phyloP scores from a whole-genome alignment of 768 basidiomycete species.

The Dentipellis sp. region DNA sequence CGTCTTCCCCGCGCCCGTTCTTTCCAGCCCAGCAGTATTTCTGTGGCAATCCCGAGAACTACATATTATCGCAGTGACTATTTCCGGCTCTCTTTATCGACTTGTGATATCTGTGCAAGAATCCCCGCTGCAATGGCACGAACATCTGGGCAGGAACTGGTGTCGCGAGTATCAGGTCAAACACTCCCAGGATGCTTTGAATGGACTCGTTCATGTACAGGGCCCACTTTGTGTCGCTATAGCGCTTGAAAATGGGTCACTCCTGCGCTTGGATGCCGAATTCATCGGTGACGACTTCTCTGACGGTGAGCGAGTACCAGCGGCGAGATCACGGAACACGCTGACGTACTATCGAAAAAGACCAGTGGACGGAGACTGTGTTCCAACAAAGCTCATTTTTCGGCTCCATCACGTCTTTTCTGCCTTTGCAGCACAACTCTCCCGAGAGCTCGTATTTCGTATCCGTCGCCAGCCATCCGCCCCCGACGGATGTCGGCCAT shows the following conservation, averaged over 20 bases:
- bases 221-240: conserved; percentile 60
- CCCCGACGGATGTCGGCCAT: conserved; percentile 65
- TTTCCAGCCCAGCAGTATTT: conserved; percentile 59
- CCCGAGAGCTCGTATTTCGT: conserved; percentile 52
- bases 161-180: conserved; percentile 59
- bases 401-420: conserved; percentile 55
- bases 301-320: conserved; percentile 41
- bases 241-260: conserved; percentile 47
- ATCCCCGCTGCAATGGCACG: conserved; percentile 13
- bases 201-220: conserved; percentile 45
- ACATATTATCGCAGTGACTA: conserved; percentile 63
- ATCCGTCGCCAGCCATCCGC: conserved; percentile 62
- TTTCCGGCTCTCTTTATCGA: conserved; percentile 63
- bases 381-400: conserved; percentile 61
- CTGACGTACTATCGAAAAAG: conserved; percentile 26
- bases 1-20: conserved; percentile 62
- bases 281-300: conserved; percentile 40
- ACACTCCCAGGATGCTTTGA: conserved; percentile 31
- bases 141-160: conserved; percentile 37
- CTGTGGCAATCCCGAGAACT: conserved; percentile 38
- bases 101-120: conserved; percentile 51
- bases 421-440: conserved; percentile 29
- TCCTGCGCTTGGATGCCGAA: conserved; percentile 65
- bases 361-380: conserved; percentile 61
- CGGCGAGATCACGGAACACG: background rate